These are phyloP conservation scores for Entophlyctis luteolus DNA, from an alignment of 192 early-diverging fungal genomes.

Conservation along the genomic window DNA sequence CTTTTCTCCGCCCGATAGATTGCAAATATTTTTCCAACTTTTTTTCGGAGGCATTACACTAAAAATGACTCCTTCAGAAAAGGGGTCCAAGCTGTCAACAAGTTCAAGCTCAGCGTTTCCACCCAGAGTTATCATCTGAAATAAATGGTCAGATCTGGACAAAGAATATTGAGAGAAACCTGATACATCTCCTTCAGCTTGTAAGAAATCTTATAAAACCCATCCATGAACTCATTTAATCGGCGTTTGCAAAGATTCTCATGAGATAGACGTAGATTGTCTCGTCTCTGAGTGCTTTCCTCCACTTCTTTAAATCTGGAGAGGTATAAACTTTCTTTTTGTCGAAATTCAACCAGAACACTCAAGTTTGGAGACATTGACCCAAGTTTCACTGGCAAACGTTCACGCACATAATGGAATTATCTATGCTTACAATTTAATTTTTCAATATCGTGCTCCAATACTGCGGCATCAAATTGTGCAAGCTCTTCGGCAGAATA, in stretches of 20 bases:
- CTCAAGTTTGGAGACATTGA: conserved; percentile 74
- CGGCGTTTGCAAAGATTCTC: conserved; percentile 75
- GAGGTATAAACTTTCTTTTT: conserved; percentile 71
- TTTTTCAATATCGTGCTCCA: conserved; percentile 68
- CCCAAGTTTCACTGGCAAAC: not conserved
- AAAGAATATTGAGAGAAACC: conserved; percentile 33
- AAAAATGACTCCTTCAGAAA: conserved; percentile 97
- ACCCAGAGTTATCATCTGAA: conserved; percentile 91
- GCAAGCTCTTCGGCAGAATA: conserved; percentile 63
- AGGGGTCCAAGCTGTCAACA: conserved; percentile 95
- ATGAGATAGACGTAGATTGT: conserved; percentile 67
- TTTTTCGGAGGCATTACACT: conserved; percentile 99
- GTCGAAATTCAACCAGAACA: conserved; percentile 82
- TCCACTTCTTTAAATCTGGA: conserved; percentile 71
- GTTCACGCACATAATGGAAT: not conserved
- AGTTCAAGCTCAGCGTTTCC: conserved; percentile 98
- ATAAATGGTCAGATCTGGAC: not conserved
- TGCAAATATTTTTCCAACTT: conserved; percentile 99
- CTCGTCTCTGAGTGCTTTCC: conserved; percentile 65
- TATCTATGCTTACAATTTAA: conserved; percentile 56
- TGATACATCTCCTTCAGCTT: conserved; percentile 99
- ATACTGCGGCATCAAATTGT: conserved; percentile 57
- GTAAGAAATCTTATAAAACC: conserved; percentile 88
- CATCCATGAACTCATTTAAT: conserved; percentile 91
- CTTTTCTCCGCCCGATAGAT: conserved; percentile 99